Evolutionary conservation across 148 eudicot genomes (phyloP).

Genomic region (Limonium bicolor): DNA sequence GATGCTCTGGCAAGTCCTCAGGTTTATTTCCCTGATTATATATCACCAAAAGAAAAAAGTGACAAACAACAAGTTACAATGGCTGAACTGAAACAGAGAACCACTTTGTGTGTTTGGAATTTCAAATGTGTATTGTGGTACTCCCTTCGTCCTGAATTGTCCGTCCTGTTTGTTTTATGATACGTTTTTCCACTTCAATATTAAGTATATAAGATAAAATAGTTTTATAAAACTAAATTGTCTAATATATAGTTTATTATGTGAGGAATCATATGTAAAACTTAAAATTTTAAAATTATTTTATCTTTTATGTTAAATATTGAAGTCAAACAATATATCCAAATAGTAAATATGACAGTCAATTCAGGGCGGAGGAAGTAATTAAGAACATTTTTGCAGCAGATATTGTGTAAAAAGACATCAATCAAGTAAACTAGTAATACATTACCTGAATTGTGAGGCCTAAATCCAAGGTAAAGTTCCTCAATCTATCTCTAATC

Average conservation of each 20-base stretch:
- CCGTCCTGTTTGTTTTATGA: background rate
- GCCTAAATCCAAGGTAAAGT: constrained; percentile 66
- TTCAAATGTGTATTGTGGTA: background rate
- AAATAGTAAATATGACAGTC: background rate
- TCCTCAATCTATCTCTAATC: constrained; percentile 64
- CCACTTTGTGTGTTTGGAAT: no score
- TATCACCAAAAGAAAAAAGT: background rate
- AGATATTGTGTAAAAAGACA: background rate
- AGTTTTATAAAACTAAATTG: no score
- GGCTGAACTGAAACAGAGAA: background rate
- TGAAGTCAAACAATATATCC: background rate
- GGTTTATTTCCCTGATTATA: constrained; percentile 68
- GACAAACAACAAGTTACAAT: background rate
- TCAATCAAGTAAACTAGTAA: background rate
- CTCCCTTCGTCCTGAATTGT: background rate
- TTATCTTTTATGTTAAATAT: no score
- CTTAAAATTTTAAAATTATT: no score
- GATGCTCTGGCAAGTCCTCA: constrained; percentile 91
- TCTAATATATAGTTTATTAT: no score
- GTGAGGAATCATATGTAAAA: no score
- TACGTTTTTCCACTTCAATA: no score
- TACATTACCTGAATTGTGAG: constrained; percentile 82
- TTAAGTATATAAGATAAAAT: no score
- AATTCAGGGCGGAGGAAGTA: background rate
- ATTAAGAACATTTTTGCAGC: background rate